These are phyloP conservation scores for Coriaria nepalensis DNA, from an alignment of 306 rosid genomes.

Conservation along the genomic window DNA sequence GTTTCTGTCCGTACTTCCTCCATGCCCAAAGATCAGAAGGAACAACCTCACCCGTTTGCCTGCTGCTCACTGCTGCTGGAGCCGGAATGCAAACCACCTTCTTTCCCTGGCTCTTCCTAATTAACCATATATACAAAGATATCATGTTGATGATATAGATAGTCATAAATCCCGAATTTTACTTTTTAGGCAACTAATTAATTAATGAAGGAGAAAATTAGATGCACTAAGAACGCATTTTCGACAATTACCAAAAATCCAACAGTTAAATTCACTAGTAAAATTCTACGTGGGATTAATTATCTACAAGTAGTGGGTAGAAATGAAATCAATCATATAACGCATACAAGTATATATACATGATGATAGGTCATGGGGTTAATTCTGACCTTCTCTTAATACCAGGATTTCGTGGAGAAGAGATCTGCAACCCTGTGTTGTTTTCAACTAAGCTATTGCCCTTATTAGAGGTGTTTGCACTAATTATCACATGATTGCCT, in stretches of 20 bases:
- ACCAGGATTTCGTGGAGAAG: conserved; percentile 39
- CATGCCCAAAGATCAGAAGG: conserved; percentile 79
- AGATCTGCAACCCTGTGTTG: conserved; percentile 38
- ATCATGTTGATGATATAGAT: too few relatives aligned
- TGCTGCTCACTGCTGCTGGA: conserved; percentile 49
- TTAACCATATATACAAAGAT: not conserved
- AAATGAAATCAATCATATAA: too few relatives aligned
- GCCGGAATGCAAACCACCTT: conserved; percentile 67
- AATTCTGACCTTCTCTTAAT: conserved; percentile 41
- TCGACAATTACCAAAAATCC: too few relatives aligned
- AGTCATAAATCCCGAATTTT: too few relatives aligned
- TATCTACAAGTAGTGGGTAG: too few relatives aligned
- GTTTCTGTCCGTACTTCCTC: conserved; percentile 77
- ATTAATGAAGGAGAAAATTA: too few relatives aligned
- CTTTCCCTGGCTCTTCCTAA: conserved; percentile 53
- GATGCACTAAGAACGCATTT: too few relatives aligned
- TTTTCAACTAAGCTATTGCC: conserved; percentile 19
- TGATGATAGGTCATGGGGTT: not conserved
- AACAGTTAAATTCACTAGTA: too few relatives aligned
- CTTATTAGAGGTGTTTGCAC: conserved; percentile 17
- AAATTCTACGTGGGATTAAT: too few relatives aligned
- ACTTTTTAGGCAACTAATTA: too few relatives aligned
- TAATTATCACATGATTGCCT: conserved; percentile 15
- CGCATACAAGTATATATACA: too few relatives aligned
- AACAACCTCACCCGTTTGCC: conserved; percentile 61